Percentiles rank a stretch among this genome's conserved stretches.
These are phyloP conservation scores for Penicillium argentinense DNA, from an alignment of 495 filamentous ascomycete genomes.

Conservation along the genomic window DNA sequence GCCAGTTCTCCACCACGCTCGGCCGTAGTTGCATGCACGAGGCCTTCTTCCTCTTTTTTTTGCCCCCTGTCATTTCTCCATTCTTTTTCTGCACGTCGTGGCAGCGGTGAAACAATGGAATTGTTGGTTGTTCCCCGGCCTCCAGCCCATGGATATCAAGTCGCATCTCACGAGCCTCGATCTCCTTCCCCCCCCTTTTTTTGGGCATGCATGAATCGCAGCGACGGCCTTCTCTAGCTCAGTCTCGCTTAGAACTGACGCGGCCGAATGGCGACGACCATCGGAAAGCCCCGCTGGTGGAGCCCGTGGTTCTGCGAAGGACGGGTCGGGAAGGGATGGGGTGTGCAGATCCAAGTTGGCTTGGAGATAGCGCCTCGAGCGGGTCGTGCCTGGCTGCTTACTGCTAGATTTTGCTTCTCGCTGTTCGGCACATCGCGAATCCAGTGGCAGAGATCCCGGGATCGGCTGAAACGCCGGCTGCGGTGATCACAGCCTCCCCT, in stretches of 20 bases:
- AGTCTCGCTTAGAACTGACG: slow-evolving; percentile 1
- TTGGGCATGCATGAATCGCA: too few species aligned
- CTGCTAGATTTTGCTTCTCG: not conserved
- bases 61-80: not conserved
- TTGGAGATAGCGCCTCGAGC: not conserved
- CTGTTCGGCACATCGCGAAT: not conserved
- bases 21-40: not conserved
- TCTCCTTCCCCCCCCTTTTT: too few species aligned
- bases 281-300: not conserved
- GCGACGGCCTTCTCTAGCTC: not conserved
- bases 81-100: not conserved
- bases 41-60: not conserved
- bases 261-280: not conserved
- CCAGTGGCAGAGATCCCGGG: not conserved
- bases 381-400: not conserved
- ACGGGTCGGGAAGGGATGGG: not conserved
- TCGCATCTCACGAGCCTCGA: too few species aligned
- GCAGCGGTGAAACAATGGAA: not conserved
- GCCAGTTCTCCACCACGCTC: not conserved
- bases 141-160: too few species aligned
- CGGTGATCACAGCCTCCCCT: not conserved
- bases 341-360: not conserved
- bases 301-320: not conserved
- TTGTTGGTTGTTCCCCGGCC: too few species aligned
- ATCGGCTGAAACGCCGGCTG: not conserved